Conservation (phyloP, 805 yeast genomes). For the Candida sonorensis region DNA sequence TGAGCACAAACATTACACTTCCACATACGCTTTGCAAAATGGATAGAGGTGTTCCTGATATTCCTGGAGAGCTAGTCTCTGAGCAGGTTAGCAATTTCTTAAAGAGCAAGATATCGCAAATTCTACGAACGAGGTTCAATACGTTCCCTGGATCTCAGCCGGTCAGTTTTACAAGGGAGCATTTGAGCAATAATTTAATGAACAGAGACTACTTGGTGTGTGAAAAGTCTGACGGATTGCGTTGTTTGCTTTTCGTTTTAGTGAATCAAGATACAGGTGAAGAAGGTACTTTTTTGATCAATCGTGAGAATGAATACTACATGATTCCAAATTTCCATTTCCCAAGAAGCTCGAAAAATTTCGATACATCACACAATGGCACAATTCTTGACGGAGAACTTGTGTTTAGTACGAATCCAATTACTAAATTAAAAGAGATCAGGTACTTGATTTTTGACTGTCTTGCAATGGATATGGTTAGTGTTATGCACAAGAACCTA, state of each 20-base stretch:
- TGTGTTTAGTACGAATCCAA: slow-evolving; percentile 58
- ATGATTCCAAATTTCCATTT: slow-evolving; percentile 80
- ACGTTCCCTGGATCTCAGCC: slow-evolving; percentile 94
- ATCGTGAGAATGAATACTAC: slow-evolving; percentile 82
- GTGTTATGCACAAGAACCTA: slow-evolving; percentile 61
- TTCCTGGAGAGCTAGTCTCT: slow-evolving; percentile 80
- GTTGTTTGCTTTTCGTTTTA: slow-evolving; percentile 69
- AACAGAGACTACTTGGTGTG: slow-evolving; percentile 85
- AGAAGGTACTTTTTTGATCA: slow-evolving; percentile 84
- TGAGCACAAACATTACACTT: no score
- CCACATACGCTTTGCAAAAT: no score
- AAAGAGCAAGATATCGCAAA: slow-evolving; percentile 57
- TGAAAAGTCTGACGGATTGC: slow-evolving; percentile 90
- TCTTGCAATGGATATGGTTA: slow-evolving; percentile 70
- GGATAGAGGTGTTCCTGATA: slow-evolving; percentile 61
- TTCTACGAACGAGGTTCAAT: slow-evolving; percentile 48
- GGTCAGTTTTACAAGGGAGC: slow-evolving; percentile 74
- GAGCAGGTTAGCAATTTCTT: slow-evolving; percentile 64
- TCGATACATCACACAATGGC: slow-evolving; percentile 68
- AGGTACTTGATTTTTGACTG: slow-evolving; percentile 90
- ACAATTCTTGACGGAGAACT: slow-evolving; percentile 92
- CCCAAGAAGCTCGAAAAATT: slow-evolving; percentile 46
- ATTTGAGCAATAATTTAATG: slow-evolving; percentile 54
- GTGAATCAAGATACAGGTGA: slow-evolving; percentile 59
- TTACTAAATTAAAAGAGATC: slow-evolving; percentile 52